Base-by-base conservation (phyloP, 371 early-diverging fungal genomes). In the Mortierella sp. region DNA sequence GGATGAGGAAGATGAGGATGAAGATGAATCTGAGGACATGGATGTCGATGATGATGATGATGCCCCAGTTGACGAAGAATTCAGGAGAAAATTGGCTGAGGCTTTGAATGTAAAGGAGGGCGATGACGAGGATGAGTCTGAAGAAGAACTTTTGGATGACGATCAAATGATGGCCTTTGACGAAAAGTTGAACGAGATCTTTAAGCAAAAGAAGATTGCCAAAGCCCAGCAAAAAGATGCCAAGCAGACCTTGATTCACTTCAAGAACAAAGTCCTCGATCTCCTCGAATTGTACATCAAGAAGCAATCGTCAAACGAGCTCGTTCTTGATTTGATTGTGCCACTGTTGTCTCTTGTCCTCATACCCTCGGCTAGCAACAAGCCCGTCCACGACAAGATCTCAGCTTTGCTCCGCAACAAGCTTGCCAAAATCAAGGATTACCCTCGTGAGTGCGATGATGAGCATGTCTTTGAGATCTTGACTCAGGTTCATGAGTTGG, bases 101-200 rank as follows among this genome's bases (percentile, higher is more conserved):
- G 91, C 90, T 6, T 86, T 92, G 85, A 85, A 83, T 75, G 83
- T 84, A 65, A 85, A 90, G 84, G 75, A 67, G 29, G 68, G 56
- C 40, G 57, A 63, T 17, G 79, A 73, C 26, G 86, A 88, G 31
- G 90, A 86, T 10, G 87, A 85, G 53, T 86, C 76, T 8, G 93
- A 91, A 13, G 93, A 91, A 51, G 92, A 91, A 68, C 85, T 87
- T 26, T 79, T 94, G 60, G 93, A 92, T 67, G 98, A 98, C 76
- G 96, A 96, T 64, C 91, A 95, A 61, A 98, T 98, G 98, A 91
- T 86, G 68, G 92, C 88, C 12, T 96, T 96, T 84, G 98, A 98
- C 82, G 92, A 91, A 53, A 97, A 97, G 82, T 84, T 98, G 62
- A 92, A 92, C 12, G 96, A 93, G 76, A 94, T 97, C 45, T 98